These are phyloP conservation scores for Psilocybe cubensis DNA, from an alignment of 768 basidiomycete species.

Conservation along the genomic window DNA sequence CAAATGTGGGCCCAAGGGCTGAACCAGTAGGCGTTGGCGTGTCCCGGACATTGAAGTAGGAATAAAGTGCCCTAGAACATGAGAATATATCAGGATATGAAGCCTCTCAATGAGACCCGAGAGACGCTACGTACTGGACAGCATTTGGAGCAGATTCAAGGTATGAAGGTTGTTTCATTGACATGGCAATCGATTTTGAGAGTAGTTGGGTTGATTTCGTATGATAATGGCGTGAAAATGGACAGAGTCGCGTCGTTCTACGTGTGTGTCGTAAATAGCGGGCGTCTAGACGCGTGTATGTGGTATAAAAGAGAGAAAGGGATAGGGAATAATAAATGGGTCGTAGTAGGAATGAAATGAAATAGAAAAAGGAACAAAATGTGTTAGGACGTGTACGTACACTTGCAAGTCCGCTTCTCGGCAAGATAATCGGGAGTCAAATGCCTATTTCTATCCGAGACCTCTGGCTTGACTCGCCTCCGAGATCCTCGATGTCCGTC, in stretches of 20 bases:
- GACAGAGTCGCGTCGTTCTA: constrained; percentile 9
- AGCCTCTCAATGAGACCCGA: neutral
- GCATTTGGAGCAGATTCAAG: constrained; percentile 32
- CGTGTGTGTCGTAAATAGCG: constrained; percentile 10
- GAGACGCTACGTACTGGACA: constrained; percentile 32
- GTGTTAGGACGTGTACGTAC: constrained; percentile 20
- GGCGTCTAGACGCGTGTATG: neutral
- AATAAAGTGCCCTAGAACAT: constrained; percentile 47
- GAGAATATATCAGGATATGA: neutral
- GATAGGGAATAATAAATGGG: neutral
- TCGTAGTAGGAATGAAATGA: constrained; percentile 12
- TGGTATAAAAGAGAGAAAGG: neutral
- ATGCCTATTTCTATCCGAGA: constrained; percentile 8
- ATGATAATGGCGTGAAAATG: neutral
- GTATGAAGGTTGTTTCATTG: constrained; percentile 36
- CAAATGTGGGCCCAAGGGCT: constrained; percentile 44
- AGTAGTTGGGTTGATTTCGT: constrained; percentile 1
- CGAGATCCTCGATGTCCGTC: constrained; percentile 5
- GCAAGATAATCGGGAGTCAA: constrained; percentile 26
- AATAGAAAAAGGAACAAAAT: constrained; percentile 16
- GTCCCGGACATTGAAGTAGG: constrained; percentile 43
- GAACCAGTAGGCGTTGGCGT: constrained; percentile 20
- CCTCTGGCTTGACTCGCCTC: constrained; percentile 1
- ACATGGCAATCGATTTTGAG: constrained; percentile 21
- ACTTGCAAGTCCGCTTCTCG: constrained; percentile 26